Evolutionary conservation across 2,329 filamentous ascomycete species (phyloP).

Genomic region (Cladophialophora psammophila): DNA sequence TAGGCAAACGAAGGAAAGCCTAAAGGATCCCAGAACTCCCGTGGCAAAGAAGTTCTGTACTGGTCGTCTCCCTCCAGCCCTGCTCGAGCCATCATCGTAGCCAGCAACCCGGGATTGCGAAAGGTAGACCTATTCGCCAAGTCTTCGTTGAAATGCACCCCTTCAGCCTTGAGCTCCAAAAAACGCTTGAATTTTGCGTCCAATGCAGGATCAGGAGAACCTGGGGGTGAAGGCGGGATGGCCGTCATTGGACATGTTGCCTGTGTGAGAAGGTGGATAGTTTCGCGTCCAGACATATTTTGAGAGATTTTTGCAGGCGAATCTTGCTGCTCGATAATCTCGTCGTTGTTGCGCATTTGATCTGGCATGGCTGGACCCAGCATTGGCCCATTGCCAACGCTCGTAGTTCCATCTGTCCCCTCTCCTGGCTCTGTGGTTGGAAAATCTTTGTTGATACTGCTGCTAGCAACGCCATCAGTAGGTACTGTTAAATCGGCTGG

Average conservation of each 20-base stretch:
- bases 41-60: slow-evolving; percentile 59
- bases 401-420: background rate
- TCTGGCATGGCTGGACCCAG: slow-evolving; percentile 37
- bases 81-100: slow-evolving; percentile 65
- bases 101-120: slow-evolving; percentile 65
- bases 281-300: slow-evolving; percentile 42
- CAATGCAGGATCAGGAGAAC: slow-evolving; percentile 51
- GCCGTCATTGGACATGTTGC: slow-evolving; percentile 54
- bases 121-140: slow-evolving; percentile 64
- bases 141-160: slow-evolving; percentile 69
- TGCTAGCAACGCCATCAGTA: background rate
- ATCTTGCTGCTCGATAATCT: slow-evolving; percentile 21
- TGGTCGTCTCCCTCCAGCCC: slow-evolving; percentile 61
- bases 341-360: slow-evolving; percentile 16
- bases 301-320: slow-evolving; percentile 3
- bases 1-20: slow-evolving; percentile 53
- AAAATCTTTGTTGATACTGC: background rate
- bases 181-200: slow-evolving; percentile 68
- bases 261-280: slow-evolving; percentile 65
- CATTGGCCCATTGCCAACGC: slow-evolving; percentile 25
- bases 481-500: background rate
- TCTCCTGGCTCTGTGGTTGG: background rate
- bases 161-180: slow-evolving; percentile 67
- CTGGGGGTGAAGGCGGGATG: slow-evolving; percentile 56
- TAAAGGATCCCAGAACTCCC: slow-evolving; percentile 50